Base-by-base conservation (phyloP, 208 protist genomes). In the Acanthamoeba healyi region DNA sequence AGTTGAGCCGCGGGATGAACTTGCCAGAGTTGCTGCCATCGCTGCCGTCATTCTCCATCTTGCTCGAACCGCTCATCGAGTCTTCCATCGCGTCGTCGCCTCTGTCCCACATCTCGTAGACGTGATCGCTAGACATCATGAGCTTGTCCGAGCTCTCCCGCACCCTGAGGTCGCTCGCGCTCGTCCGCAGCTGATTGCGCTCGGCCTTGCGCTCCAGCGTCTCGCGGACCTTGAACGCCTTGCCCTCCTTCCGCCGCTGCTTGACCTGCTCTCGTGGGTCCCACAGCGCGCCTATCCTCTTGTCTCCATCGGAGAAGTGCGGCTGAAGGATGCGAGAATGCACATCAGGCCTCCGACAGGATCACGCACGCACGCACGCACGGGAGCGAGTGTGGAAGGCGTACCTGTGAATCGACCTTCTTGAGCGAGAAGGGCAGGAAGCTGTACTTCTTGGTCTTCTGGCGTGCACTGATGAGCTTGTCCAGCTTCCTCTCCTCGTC, bases 401-500 rank as follows among this genome's bases (percentile, higher is more conserved):
- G 19, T 26, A 79, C 70, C 70, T 79, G 70, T 3, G 70, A 79
- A 32, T 79, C 70, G 36, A 79, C 70, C 38, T 79, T 79, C 70
- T 79, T 79, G 70, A 79, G 70, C 10, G 70, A 79, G 38, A 79
- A 79, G 34, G 70, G 70, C 6, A 79, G 70, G 70, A 79, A 79
- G 70, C 70, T 79, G 38, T 79, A 32, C 38, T 79, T 79, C 70
- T 79, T 79, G 36, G 24, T 32, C 38, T 44, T 79, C 26, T 88
- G 81, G 6, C 81, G 44, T 6, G 6, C 81, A 26, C 49, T 88
- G 54, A 88, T 88, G 49, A 88, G 54, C 36, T 88, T 88, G 46
- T 88, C 81, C 10, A 88, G 54, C 44, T 61, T 88, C 10, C n/a
- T 54, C n/a, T 88, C 81, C 46, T 88, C 81, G 14, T 42, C 22